Evolutionary conservation across 2,329 filamentous ascomycete genomes (phyloP), one percentile per base, ranked within the genome.

Genomic region (Aureobasidium sp.): DNA sequence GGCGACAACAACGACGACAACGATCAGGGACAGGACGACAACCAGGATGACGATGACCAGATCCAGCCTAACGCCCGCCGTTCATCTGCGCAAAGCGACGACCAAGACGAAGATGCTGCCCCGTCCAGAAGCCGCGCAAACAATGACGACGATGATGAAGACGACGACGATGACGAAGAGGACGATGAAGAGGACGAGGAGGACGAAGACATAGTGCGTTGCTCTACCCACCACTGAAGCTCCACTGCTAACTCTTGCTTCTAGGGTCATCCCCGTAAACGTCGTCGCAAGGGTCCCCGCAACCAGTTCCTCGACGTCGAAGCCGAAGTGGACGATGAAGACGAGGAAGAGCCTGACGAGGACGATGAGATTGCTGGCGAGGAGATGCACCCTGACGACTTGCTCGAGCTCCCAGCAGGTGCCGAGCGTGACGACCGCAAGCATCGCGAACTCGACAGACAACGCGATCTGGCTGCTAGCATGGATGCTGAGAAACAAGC

Each of bases 271-370:
- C 89, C 89, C 60, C 84, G 88, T 68, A 97, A 97, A 75, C 88
- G 92, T 61, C 76, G 81, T 70, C 87, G 86, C 73, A 84, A 84
- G 72, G 85, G 88, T 65, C 82, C 83, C 65, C 84, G 90, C 64
- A 89, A 90, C 67, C 86, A 88, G 69, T 96, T 96, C 84, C 86
- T 99, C 76, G 94, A 99, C 84, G 90, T 93, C 69, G 94, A 99
- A 80, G 94, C 94, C 73, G 94, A 96, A 76, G 94, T 99, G 67
- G 94, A 97, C 70, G 94, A 89, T 62, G 86, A 95, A 65, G 91
- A 95, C 68, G 91, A 96, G 67, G 89, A 90, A 66, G 87, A 83
- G 66, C 89, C 89, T 63, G 90, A 95, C 65, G 90, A 95, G 55
- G 93, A 96, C 67, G 90, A 95, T 67, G 91, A 95, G 59, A 85